Evolutionary conservation across 306 rosid species (phyloP), one percentile per base, ranked within the genome.

Genomic region (Pyrus pyrifolia): DNA sequence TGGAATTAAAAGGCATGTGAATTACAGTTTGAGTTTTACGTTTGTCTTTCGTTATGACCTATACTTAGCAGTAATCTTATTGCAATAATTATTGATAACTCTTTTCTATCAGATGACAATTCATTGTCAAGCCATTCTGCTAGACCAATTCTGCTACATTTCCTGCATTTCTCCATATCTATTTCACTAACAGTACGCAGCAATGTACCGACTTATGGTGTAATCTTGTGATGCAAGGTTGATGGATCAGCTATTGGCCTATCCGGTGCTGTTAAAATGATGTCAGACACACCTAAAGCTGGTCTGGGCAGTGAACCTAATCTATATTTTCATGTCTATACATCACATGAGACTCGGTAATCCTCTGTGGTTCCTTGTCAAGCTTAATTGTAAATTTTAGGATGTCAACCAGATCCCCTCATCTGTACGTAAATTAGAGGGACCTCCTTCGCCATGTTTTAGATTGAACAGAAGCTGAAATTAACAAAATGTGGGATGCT

Each of bases 1-100:
- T 82, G 49, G 98, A 91, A 81, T 83, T 88, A 31, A 88, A 85
- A 83, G 97, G 99, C 83, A 83, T 9, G 67, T 68, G n/a, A 61
- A 72, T 65, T 35, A 31, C 38, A 35, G 38, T 62, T 14, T 60
- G 33, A 51, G 18, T 33, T 21, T 67, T 9, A 58, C 55, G 67
- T 49, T 35, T 35, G 40, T 42, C 31, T 35, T 49, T 55, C 27
- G 14, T 63, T 75, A 27, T 69, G 68, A 64, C 46, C 21, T 59
- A 30, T 81, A 45, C 11, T 57, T 22, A 25, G 72, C 77, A 27
- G 44, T 79, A 10, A 35, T 62, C 78, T 69, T 69, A 44, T 72
- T 13, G 78, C 81, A 33, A 45, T 80, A 68, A 77, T 77, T 4
- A 61, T 45, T 72, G 25, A 46, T 23, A 8, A 30, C 46, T 72